A percentile compares a stretch with the other conserved stretches of the same genome.
phyloP scores from a whole-genome alignment of 2,329 filamentous ascomycete genomes.

The Colletotrichum eleusines region DNA sequence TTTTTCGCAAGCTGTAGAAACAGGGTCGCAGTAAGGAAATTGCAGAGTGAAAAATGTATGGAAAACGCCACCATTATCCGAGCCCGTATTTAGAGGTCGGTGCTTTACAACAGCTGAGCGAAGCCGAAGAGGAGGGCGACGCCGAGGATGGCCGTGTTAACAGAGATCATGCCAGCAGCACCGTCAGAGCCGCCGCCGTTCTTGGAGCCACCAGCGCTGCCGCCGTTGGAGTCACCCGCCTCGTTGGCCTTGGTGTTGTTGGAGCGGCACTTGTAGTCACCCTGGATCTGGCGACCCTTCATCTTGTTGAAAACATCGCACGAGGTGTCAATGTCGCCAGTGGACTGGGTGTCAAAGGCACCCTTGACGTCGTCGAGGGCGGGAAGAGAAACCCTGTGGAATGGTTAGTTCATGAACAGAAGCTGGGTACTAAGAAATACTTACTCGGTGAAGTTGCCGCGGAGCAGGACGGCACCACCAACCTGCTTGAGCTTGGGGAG shows the following conservation, averaged over 20 bases:
- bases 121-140: slow-evolving; percentile 61
- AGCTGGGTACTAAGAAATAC: background rate
- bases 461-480: slow-evolving; percentile 84
- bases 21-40: slow-evolving; percentile 40
- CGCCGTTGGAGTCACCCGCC: slow-evolving; percentile 51
- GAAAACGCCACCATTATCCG: slow-evolving; percentile 43
- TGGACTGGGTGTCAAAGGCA: slow-evolving; percentile 77
- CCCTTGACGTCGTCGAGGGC: slow-evolving; percentile 76
- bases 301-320: slow-evolving; percentile 67
- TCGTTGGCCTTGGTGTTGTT: slow-evolving; percentile 66
- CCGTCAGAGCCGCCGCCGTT: slow-evolving; percentile 49
- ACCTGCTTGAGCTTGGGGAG: slow-evolving; percentile 78
- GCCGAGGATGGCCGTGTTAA: slow-evolving; percentile 62
- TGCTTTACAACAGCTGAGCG: slow-evolving; percentile 64
- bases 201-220: slow-evolving; percentile 46
- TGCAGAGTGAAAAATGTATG: slow-evolving; percentile 41
- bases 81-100: slow-evolving; percentile 27
- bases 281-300: slow-evolving; percentile 58
- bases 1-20: slow-evolving; percentile 34
- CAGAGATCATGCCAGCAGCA: slow-evolving; percentile 59
- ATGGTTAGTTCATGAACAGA: background rate
- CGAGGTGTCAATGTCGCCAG: slow-evolving; percentile 67
- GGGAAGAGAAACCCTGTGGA: slow-evolving; percentile 75
- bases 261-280: slow-evolving; percentile 62
- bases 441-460: slow-evolving; percentile 79